Base-by-base conservation (phyloP, 768 basidiomycete species). In the Dacryopinax spathularia region DNA sequence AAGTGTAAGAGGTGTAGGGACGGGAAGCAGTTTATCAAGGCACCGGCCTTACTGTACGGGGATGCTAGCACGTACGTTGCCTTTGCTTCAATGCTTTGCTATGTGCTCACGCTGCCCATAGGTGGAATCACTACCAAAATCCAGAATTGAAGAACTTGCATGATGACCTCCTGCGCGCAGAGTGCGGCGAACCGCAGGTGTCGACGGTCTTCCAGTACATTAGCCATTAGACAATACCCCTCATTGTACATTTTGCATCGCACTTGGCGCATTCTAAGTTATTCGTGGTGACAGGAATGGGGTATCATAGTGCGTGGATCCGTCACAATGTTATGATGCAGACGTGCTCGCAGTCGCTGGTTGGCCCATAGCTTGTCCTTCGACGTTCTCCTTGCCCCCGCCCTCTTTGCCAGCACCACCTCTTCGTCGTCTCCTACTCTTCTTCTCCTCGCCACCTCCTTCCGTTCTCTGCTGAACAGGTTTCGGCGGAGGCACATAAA, bases 61-160 rank as follows among this genome's bases (percentile, higher is more conserved):
- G 96, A 99, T 73, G 92, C 90, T 1, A 94, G 91, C 88, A 89
- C 94, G 91, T 93, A 81, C 65, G 93, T 85, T 5, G 2, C 13
- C 34, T 34, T 60, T 66, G 36, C 25, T 61, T 15, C n/a, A n/a
- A n/a, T 39, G 64, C 29, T 35, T 60, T 29, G 10, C 27, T 20
- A 60, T 44, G 31, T 22, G 60, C 33, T 59, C 65, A 69, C 41
- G 43, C 18, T 20, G 12, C 27, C 39, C 59, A 31, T 70, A 96
- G 94, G 29, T 98, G 96, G 96, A 98, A 99, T 73, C 96, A 99
- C 71, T 93, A 91, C 72, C 89, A 89, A 2, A 97, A 96, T 68
- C 77, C 73, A 0, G 91, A 96, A 70, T 78, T 99, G 56, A 84
- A 83, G 73, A 87, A 84, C 69, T 93, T 96, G 69, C 96, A 99